Conservation (phyloP, 108 stramenopile genomes). For the Cyclotella sp. region DNA sequence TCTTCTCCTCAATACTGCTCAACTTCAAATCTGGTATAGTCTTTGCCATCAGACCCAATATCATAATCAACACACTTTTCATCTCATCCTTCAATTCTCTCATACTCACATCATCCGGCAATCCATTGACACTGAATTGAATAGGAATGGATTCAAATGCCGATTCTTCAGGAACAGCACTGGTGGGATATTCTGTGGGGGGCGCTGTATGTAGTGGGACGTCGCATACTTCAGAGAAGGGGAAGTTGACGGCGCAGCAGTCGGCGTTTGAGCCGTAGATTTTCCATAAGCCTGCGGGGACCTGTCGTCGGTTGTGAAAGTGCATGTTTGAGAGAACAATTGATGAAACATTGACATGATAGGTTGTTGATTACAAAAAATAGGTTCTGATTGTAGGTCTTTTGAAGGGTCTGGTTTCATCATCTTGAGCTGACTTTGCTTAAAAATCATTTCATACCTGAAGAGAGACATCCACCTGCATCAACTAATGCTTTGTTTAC, state of each 20-base stretch:
- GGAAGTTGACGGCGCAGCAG: constrained; percentile 26
- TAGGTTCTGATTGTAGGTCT: too few species aligned
- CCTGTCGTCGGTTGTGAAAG: neutral
- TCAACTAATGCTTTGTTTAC: too few species aligned
- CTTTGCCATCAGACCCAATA: neutral
- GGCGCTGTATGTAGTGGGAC: neutral
- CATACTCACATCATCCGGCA: constrained; percentile 35
- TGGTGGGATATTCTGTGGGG: constrained; percentile 29
- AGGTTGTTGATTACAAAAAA: too few species aligned
- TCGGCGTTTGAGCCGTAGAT: constrained; percentile 9
- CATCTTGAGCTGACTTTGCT: too few species aligned
- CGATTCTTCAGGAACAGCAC: neutral
- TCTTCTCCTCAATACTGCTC: constrained; percentile 24
- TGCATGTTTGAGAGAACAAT: too few species aligned
- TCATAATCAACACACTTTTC: constrained; percentile 9
- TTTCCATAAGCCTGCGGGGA: constrained; percentile 25
- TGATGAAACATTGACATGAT: too few species aligned
- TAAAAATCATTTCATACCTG: too few species aligned
- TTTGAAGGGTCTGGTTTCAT: too few species aligned
- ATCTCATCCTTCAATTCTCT: constrained; percentile 25
- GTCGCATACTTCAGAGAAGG: constrained; percentile 29
- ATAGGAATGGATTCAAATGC: constrained; percentile 27
- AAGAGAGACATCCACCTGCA: too few species aligned
- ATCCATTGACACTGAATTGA: constrained; percentile 4
- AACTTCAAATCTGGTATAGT: constrained; percentile 27